Percentiles rank a stretch among this genome's conserved stretches.
phyloP scores from a whole-genome alignment of 768 basidiomycete species.

The Clitopilus hobsonii region DNA sequence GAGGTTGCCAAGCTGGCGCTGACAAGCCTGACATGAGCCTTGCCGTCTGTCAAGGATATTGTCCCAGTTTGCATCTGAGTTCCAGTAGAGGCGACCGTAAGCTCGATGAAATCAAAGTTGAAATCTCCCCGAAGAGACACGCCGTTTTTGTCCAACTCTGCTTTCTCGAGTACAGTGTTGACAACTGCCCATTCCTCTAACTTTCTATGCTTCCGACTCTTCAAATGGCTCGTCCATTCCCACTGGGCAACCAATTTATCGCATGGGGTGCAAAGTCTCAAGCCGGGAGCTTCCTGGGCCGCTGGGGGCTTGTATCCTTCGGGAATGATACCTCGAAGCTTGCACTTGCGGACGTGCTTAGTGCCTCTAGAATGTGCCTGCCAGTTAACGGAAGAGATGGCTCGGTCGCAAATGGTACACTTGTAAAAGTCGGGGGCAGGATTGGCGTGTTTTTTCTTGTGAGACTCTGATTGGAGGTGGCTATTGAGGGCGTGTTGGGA shows the following conservation, averaged over 20 bases:
- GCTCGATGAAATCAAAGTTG: conserved; percentile 47
- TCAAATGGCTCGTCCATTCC: conserved; percentile 30
- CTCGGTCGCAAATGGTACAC: conserved; percentile 27
- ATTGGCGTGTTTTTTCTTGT: conserved; percentile 22
- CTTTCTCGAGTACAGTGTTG: conserved; percentile 38
- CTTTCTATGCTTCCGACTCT: conserved; percentile 21
- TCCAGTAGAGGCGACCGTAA: conserved; percentile 20
- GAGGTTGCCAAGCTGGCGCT: conserved; percentile 3
- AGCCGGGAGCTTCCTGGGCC: conserved; percentile 3
- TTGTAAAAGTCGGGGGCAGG: conserved; percentile 7
- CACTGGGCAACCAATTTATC: conserved; percentile 8
- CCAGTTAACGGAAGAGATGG: conserved; percentile 17
- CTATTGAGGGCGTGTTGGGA: conserved; percentile 13
- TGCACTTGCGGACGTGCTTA: conserved; percentile 9
- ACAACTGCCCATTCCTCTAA: conserved; percentile 31
- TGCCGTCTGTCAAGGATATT: conserved; percentile 23
- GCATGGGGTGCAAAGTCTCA: conserved; percentile 22
- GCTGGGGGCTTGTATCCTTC: conserved; percentile 21
- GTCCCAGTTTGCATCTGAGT: conserved; percentile 5
- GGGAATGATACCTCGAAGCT: conserved; percentile 14
- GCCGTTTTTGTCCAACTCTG: conserved; percentile 50
- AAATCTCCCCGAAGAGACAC: conserved; percentile 35
- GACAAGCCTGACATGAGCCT: conserved; percentile 20
- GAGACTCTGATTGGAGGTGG: conserved; percentile 26
- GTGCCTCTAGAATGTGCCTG: conserved; percentile 10